A percentile compares a stretch with the other conserved stretches of the same genome.
These are phyloP conservation scores for Cryptosporidium baileyi DNA, from an alignment of 169 alveolate species.

Conservation along the genomic window DNA sequence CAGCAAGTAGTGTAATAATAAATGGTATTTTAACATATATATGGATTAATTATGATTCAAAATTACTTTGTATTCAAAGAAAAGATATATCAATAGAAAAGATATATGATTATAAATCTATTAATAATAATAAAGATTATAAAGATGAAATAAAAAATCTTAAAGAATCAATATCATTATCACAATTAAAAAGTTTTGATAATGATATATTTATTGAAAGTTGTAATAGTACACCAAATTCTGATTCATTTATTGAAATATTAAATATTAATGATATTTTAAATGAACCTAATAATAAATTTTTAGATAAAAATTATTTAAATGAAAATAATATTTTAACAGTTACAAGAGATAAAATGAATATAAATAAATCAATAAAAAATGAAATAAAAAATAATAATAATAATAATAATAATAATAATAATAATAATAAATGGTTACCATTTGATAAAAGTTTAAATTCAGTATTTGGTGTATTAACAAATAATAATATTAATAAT, in stretches of 20 bases:
- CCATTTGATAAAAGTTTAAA: constrained; percentile 32
- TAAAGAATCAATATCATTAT: neutral
- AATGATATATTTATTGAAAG: constrained; percentile 18
- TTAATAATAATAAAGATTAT: neutral
- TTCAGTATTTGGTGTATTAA: constrained; percentile 15
- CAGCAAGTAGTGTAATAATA: constrained; percentile 43
- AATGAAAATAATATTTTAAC: neutral
- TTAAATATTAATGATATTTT: constrained; percentile 1
- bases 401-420: neutral
- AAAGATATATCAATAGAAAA: constrained; percentile 11
- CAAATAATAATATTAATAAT: constrained; percentile 4
- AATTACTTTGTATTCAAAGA: constrained; percentile 40
- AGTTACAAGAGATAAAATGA: constrained; percentile 38
- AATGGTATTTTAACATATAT: constrained; percentile 48
- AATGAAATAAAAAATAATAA: neutral
- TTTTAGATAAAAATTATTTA: neutral
- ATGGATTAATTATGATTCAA: constrained; percentile 60
- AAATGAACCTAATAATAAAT: neutral
- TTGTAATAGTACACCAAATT: constrained; percentile 13
- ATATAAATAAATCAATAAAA: neutral
- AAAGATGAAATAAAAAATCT: neutral
- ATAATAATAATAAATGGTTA: constrained; percentile 1
- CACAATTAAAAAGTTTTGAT: neutral
- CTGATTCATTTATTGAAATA: constrained; percentile 54
- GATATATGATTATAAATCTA: neutral